Evolutionary conservation across 768 basidiomycete genomes (phyloP).

Genomic region (Mycena rosella): DNA sequence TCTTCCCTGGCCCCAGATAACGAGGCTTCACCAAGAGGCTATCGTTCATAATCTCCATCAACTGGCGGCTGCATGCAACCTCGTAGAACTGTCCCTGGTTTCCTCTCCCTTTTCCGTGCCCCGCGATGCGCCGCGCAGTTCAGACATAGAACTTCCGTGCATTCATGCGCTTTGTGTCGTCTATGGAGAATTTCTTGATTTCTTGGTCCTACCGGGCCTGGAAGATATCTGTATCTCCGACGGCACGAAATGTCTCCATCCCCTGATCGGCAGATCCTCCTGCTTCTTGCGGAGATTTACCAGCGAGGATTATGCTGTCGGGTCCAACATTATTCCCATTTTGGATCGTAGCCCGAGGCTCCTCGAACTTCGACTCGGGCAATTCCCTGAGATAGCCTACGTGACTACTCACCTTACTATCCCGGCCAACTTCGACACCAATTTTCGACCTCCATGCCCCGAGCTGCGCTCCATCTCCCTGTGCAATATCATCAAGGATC

Average conservation of each 20-base stretch:
- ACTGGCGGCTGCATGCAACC: neutral
- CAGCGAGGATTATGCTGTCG: neutral
- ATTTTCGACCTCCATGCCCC: too few species aligned
- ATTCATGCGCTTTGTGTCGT: slow-evolving; percentile 4
- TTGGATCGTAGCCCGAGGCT: slow-evolving; percentile 3
- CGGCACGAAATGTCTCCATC: neutral
- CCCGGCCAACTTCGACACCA: too few species aligned
- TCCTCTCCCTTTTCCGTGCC: neutral
- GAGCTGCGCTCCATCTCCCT: too few species aligned
- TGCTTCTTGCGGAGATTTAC: slow-evolving; percentile 8
- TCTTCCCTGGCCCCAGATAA: neutral
- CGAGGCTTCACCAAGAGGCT: neutral
- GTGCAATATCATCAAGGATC: too few species aligned
- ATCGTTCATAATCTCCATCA: neutral
- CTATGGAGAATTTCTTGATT: slow-evolving; percentile 4
- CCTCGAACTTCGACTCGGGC: slow-evolving; percentile 11
- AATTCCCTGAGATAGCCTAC: too few species aligned
- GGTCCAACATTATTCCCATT: neutral
- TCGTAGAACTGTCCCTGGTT: neutral
- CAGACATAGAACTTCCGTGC: neutral
- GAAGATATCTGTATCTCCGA: slow-evolving; percentile 15
- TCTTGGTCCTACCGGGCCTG: slow-evolving; percentile 9
- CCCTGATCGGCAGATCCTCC: slow-evolving; percentile 2
- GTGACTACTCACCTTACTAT: too few species aligned
- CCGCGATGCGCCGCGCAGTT: neutral